These are phyloP conservation scores for Camellia lanceoleosa DNA, from an alignment of 148 eudicot species.

Conservation along the genomic window DNA sequence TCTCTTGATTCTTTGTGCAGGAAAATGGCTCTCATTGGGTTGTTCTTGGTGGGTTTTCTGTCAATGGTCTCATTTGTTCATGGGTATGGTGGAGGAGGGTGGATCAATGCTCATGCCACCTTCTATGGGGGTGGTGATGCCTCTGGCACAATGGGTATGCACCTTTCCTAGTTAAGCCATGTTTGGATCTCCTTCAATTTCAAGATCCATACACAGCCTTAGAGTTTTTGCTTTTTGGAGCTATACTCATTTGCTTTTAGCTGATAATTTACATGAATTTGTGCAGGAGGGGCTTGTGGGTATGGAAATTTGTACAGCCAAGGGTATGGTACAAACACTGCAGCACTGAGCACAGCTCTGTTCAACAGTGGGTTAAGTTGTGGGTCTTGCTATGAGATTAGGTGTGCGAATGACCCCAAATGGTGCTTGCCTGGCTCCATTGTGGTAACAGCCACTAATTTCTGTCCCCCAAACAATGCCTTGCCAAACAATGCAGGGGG, in stretches of 20 bases:
- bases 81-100: constrained; percentile 50
- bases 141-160: constrained; percentile 67
- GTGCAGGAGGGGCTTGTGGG: constrained; percentile 66
- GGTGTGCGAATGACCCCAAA: constrained; percentile 47
- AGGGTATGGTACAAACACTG: constrained; percentile 70
- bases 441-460: constrained; percentile 66
- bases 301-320: constrained; percentile 63
- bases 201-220: too few relatives aligned
- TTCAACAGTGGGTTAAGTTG: constrained; percentile 66
- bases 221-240: background rate
- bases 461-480: constrained; percentile 65
- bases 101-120: constrained; percentile 72
- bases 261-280: background rate
- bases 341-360: constrained; percentile 62
- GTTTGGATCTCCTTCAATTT: too few relatives aligned
- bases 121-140: constrained; percentile 70
- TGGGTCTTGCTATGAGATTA: constrained; percentile 69
- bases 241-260: background rate
- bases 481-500: constrained; percentile 51
- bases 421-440: constrained; percentile 68
- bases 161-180: background rate
- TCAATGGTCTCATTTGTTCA: constrained; percentile 38
- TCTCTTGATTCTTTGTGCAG: background rate
- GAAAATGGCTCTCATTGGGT: constrained; percentile 40
- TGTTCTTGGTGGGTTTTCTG: constrained; percentile 41